phyloP scores from a whole-genome alignment of 179 eudicot species.

The Camellia oleifera region DNA sequence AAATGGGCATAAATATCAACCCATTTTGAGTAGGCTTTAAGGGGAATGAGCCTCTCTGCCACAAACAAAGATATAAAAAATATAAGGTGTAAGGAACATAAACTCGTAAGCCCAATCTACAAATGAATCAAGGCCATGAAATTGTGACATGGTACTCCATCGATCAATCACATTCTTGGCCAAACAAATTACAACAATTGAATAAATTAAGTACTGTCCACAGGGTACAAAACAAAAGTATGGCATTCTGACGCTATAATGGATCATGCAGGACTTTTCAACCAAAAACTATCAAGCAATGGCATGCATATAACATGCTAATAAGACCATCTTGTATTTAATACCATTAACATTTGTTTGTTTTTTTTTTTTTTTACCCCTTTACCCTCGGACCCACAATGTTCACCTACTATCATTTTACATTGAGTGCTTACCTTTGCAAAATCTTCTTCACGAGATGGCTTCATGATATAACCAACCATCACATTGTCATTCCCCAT shows the following conservation, averaged over 20 bases:
- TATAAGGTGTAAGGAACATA: not conserved
- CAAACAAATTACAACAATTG: not conserved
- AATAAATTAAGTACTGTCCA: not conserved
- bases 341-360: not conserved
- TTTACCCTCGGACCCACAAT: not conserved
- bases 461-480: constrained; percentile 83
- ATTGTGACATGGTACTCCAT: not conserved
- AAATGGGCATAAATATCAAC: constrained; percentile 65
- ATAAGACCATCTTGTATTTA: not conserved
- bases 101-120: not conserved
- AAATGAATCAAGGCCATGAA: not conserved
- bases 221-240: not conserved
- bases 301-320: not conserved
- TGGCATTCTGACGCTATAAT: not conserved
- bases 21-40: constrained; percentile 39
- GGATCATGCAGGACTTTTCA: not conserved
- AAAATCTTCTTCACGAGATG: constrained; percentile 84
- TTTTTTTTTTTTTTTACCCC: not conserved
- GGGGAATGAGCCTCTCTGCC: constrained; percentile 89
- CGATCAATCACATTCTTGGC: not conserved
- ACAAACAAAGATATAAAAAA: constrained; percentile 22
- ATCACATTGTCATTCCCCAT: constrained; percentile 23
- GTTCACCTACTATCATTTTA: not conserved
- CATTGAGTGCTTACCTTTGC: constrained; percentile 55
- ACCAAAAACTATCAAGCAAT: not conserved